These are phyloP conservation scores for Plantago elongata DNA, from an alignment of 257 asterid genomes.

Conservation along the genomic window DNA sequence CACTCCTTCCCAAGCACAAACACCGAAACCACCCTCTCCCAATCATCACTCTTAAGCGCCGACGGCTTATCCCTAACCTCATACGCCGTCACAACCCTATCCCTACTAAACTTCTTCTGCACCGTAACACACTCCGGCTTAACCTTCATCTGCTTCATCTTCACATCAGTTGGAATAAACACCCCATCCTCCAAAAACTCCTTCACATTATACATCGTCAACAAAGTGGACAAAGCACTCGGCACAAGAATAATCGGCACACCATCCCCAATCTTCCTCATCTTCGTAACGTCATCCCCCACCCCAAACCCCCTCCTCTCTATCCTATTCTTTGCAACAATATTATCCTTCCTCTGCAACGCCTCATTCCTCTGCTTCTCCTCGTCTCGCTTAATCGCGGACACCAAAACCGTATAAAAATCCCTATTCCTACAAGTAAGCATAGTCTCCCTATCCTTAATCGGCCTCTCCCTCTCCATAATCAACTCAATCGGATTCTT, in stretches of 20 bases:
- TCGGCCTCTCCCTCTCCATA: constrained; percentile 63
- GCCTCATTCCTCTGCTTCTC: constrained; percentile 71
- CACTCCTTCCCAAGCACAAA: constrained; percentile 98
- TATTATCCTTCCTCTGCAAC: constrained; percentile 82
- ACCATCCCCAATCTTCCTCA: constrained; percentile 93
- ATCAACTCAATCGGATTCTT: constrained; percentile 50
- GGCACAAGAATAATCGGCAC: constrained; percentile 95
- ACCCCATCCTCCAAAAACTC: constrained; percentile 97
- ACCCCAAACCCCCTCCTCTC: constrained; percentile 66
- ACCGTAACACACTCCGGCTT: constrained; percentile 98
- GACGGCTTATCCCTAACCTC: constrained; percentile 99
- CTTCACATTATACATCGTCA: constrained; percentile 88
- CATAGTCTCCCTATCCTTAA: constrained; percentile 74
- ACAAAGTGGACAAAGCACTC: constrained; percentile 86
- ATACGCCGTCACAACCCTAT: constrained; percentile 86
- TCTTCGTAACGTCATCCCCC: constrained; percentile 66
- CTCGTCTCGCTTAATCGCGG: constrained; percentile 78
- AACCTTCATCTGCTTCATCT: constrained; percentile 72
- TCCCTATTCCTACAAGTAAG: constrained; percentile 65
- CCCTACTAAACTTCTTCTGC: constrained; percentile 98
- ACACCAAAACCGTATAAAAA: constrained; percentile 58
- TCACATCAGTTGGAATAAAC: constrained; percentile 80
- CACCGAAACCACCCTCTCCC: constrained; percentile 98
- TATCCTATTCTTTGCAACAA: constrained; percentile 82
- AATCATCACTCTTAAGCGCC: constrained; percentile 76